phyloP scores from a whole-genome alignment of 208 protist genomes.

The Leishmania aethiopica region DNA sequence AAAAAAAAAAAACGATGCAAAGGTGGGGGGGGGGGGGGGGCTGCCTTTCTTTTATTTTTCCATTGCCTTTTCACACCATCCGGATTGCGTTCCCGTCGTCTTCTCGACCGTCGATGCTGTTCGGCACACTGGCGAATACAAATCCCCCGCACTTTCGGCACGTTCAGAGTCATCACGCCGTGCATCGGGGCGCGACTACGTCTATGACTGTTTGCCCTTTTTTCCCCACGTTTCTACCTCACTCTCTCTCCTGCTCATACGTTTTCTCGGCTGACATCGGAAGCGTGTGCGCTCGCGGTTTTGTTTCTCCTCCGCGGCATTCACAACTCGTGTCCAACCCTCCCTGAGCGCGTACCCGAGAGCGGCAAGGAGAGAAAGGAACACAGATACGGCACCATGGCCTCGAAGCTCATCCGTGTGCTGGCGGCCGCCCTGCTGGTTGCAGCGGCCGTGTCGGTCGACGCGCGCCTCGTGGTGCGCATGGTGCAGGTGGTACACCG shows the following conservation, averaged over 20 bases:
- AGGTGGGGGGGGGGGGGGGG: no score
- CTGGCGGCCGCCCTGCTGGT: slow-evolving; percentile 20
- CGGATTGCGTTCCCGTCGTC: background rate
- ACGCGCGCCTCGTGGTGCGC: slow-evolving; percentile 30
- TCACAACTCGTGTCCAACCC: background rate
- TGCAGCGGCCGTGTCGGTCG: slow-evolving; percentile 14
- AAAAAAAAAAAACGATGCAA: no score
- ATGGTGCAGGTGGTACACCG: slow-evolving; percentile 58
- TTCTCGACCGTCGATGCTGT: background rate
- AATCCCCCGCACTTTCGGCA: background rate
- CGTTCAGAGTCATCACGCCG: background rate
- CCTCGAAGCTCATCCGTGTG: background rate
- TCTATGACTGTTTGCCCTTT: no score
- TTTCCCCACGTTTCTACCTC: background rate
- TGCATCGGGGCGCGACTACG: background rate
- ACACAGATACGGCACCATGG: background rate
- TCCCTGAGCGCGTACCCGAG: background rate
- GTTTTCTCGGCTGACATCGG: background rate
- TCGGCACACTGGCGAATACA: background rate
- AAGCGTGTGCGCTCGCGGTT: background rate
- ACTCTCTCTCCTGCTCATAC: background rate
- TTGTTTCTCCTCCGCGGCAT: background rate
- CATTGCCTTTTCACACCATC: no score
- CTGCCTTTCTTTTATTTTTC: no score
- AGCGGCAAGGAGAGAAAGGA: background rate